These are phyloP conservation scores for Blastobotrys serpentis DNA, from an alignment of 1,139 yeast species.

Conservation along the genomic window DNA sequence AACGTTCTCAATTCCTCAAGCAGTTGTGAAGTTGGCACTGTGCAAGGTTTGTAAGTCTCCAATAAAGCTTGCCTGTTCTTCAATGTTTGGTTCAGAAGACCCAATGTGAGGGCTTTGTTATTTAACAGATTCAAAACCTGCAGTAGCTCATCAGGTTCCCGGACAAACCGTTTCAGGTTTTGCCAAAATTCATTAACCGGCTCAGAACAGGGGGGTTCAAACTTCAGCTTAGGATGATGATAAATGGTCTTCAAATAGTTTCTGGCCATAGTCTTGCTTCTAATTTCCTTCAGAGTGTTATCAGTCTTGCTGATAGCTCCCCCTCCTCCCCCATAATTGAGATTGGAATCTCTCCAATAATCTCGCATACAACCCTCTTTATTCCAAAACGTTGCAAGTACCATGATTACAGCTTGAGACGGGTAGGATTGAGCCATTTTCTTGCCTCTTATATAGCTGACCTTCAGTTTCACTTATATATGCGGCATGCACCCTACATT, in stretches of 20 bases:
- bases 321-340: neutral
- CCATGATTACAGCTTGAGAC: neutral
- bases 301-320: neutral
- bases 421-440: neutral
- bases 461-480: neutral
- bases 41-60: neutral
- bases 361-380: neutral
- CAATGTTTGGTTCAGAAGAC: slow-evolving; percentile 7
- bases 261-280: neutral
- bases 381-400: neutral
- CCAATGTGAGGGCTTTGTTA: neutral
- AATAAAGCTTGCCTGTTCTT: neutral
- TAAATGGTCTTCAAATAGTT: slow-evolving; percentile 3
- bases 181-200: slow-evolving; percentile 2
- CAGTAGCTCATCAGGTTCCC: slow-evolving; percentile 8
- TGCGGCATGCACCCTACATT: neutral
- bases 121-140: neutral
- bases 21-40: slow-evolving; percentile 3
- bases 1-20: slow-evolving; percentile 10
- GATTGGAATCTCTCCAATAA: slow-evolving; percentile 1
- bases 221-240: slow-evolving; percentile 4
- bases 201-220: neutral
- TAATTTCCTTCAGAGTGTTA: neutral
- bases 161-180: slow-evolving; percentile 1
- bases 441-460: neutral